These are phyloP conservation scores for Wallacemonas collosoma DNA, from an alignment of 208 protist genomes.

Conservation along the genomic window DNA sequence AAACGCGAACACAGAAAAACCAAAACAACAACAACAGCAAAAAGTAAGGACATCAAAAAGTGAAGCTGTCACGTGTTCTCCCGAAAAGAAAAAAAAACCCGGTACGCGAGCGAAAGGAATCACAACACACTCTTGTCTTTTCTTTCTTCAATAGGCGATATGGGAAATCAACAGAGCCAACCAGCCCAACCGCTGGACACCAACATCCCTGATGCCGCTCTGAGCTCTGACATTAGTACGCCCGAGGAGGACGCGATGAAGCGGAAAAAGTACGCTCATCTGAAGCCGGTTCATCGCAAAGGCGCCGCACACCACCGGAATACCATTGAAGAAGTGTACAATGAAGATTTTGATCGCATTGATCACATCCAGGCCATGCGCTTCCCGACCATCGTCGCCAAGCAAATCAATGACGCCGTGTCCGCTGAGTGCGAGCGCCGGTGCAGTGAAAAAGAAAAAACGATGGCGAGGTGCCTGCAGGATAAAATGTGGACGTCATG, in stretches of 20 bases:
- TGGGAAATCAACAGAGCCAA: conserved; percentile 13
- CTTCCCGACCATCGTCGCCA: conserved; percentile 63
- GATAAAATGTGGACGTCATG: conserved; percentile 90
- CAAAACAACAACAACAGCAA: not conserved
- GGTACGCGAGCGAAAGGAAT: conserved; percentile 1
- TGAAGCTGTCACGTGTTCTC: not conserved
- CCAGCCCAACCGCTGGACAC: not conserved
- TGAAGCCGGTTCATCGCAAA: conserved; percentile 19
- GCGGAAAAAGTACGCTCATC: conserved; percentile 38
- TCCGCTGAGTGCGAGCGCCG: conserved; percentile 63
- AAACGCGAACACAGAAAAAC: not conserved
- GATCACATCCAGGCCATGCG: conserved; percentile 76
- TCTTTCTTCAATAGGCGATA: not conserved
- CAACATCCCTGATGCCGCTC: conserved; percentile 24
- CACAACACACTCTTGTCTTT: not conserved
- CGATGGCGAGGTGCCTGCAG: conserved; percentile 81
- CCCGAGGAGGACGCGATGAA: conserved; percentile 44
- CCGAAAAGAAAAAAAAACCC: conserved; percentile 1
- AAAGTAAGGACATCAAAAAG: not conserved
- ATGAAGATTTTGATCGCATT: conserved; percentile 80
- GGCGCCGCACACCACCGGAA: conserved; percentile 26
- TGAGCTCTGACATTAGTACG: conserved; percentile 37
- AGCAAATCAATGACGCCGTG: conserved; percentile 63
- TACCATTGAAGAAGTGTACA: conserved; percentile 74
- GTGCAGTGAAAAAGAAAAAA: conserved; percentile 77